Evolutionary conservation across 306 rosid species (phyloP).

Genomic region (Cucurbita moschata): DNA sequence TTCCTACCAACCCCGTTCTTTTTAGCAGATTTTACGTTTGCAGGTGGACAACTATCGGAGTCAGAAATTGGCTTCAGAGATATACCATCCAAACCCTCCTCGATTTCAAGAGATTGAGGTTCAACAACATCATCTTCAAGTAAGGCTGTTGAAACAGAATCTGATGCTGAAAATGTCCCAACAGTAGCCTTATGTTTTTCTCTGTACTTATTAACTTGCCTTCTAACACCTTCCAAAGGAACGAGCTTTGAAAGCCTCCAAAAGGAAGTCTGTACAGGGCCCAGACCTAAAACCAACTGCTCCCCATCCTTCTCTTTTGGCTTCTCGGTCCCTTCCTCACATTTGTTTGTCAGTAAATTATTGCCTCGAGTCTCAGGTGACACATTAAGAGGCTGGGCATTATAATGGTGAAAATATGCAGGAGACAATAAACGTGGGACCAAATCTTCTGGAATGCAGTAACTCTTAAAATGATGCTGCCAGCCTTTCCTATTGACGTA

Average conservation of each 20-base stretch:
- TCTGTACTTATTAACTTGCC: slow-evolving; percentile 39
- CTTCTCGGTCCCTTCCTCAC: slow-evolving; percentile 35
- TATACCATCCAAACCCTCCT: slow-evolving; percentile 82
- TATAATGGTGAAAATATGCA: slow-evolving; percentile 91
- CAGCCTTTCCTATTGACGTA: slow-evolving; percentile 84
- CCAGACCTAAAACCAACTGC: slow-evolving; percentile 83
- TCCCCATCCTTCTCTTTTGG: slow-evolving; percentile 46
- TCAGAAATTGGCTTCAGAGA: slow-evolving; percentile 82
- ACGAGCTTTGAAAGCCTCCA: slow-evolving; percentile 93
- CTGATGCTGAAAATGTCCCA: slow-evolving; percentile 30
- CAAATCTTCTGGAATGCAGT: slow-evolving; percentile 93
- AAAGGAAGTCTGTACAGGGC: slow-evolving; percentile 81
- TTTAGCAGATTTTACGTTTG: slow-evolving; percentile 34
- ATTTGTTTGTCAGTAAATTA: slow-evolving; percentile 24
- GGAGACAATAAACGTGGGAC: slow-evolving; percentile 93
- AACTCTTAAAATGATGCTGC: slow-evolving; percentile 91
- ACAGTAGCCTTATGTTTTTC: slow-evolving; percentile 29
- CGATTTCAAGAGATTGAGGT: slow-evolving; percentile 87
- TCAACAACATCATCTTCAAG: slow-evolving; percentile 57
- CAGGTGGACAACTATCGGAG: slow-evolving; percentile 19
- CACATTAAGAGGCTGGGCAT: slow-evolving; percentile 43
- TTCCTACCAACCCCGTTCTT: slow-evolving; percentile 38
- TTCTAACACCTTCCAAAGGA: slow-evolving; percentile 66
- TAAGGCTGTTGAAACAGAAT: slow-evolving; percentile 35
- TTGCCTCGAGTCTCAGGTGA: slow-evolving; percentile 31